Conservation (phyloP, 768 basidiomycete species). For the Mycena venus region DNA sequence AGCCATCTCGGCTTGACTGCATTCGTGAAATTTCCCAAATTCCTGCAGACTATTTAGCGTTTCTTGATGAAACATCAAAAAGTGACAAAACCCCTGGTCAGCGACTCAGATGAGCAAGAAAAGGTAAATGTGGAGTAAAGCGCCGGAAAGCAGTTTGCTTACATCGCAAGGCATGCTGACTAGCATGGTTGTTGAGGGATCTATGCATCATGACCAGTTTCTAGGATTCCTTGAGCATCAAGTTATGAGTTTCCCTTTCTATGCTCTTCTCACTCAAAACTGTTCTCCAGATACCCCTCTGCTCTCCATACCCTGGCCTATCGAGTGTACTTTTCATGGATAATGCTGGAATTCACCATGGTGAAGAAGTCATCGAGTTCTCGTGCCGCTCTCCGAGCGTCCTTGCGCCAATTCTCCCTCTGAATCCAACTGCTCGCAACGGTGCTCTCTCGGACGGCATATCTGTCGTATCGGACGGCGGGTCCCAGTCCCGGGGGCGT, state of each 20-base stretch:
- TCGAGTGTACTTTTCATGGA: background rate
- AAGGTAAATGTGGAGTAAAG: background rate
- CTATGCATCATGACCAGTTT: conserved; percentile 9
- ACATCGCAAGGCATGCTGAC: background rate
- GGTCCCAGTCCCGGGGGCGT: no score
- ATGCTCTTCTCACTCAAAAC: background rate
- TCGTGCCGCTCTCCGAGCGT: no score
- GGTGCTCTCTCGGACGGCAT: no score
- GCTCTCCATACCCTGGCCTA: background rate
- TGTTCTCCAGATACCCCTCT: background rate
- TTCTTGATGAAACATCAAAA: conserved; percentile 52
- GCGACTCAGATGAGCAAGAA: background rate
- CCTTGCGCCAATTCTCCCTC: no score
- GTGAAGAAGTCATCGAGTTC: no score
- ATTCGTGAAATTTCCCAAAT: conserved; percentile 43
- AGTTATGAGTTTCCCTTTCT: background rate
- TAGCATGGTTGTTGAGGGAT: conserved; percentile 7
- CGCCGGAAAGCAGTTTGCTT: background rate
- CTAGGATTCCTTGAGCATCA: conserved; percentile 6
- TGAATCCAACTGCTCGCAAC: no score
- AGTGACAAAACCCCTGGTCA: conserved; percentile 42
- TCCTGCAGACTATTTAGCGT: conserved; percentile 46
- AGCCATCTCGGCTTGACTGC: conserved; percentile 39
- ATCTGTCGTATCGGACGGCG: no score
- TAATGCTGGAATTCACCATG: no score